A percentile compares a stretch with the other conserved stretches of the same genome.
Evolutionary conservation across 2,329 filamentous ascomycete genomes (phyloP).

Genomic region (Penicillium sp.): DNA sequence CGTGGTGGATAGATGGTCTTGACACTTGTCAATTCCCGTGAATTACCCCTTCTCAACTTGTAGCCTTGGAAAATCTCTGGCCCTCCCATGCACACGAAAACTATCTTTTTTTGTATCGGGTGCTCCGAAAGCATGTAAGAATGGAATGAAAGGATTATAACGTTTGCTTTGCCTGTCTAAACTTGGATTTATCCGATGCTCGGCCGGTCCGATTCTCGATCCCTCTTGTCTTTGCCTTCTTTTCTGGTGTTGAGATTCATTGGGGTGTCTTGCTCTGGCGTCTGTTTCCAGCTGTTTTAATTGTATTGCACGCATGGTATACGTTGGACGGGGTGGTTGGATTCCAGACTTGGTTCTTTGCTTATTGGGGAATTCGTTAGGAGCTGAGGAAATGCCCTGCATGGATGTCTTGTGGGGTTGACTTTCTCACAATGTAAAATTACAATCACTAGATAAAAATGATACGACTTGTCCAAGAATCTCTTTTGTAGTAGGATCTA

Average conservation of each 20-base stretch:
- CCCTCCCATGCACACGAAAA: neutral
- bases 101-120: neutral
- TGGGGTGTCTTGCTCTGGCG: neutral
- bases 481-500: neutral
- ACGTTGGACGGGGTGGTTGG: neutral
- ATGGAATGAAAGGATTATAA: neutral
- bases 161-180: neutral
- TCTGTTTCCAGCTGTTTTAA: neutral
- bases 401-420: neutral
- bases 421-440: neutral
- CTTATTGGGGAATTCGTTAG: neutral
- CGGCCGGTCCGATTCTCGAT: neutral
- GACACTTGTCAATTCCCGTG: neutral
- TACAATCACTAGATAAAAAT: neutral
- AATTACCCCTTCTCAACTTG: neutral
- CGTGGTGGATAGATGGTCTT: slow-evolving; percentile 66
- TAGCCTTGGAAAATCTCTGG: neutral
- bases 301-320: neutral
- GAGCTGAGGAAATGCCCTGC: neutral
- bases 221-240: neutral
- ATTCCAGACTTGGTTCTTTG: neutral
- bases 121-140: neutral
- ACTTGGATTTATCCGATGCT: neutral
- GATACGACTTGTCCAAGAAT: neutral
- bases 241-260: neutral